Evolutionary conservation across 768 basidiomycete species (phyloP), one percentile per base, ranked within the genome.

Genomic region (Hygrophoropsis aurantiaca): DNA sequence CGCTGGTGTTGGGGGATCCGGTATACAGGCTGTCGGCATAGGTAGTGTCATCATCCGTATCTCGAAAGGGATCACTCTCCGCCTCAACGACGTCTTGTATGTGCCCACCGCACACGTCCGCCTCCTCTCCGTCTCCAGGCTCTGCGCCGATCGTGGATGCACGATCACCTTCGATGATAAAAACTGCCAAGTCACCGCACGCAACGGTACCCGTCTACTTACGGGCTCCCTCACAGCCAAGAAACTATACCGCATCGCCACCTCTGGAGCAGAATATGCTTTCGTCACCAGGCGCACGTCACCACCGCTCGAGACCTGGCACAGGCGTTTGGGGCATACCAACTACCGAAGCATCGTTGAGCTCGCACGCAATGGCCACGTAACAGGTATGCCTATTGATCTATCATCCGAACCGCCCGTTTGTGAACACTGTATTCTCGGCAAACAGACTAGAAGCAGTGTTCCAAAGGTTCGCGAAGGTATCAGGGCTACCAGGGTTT

Each of bases 381-480:
- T 57, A 15, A 38, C 45, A 13, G 65, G 64, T 61, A 60, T 62
- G 54, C 53, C 54, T 16, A 32, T 53, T 15, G 44, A 55, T 42
- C 47, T 60, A 18, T 50, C 58, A 26, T 21, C 46, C 26, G 23
- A 50, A 9, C 61, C 64, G 1, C 49, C 57, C 2, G 61, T 58
- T 47, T 71, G 68, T 59, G 58, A 64, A 34, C 50, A 53, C 21
- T 73, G 73, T 42, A 58, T 72, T 27, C 58, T 64, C 34, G 70
- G 72, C 5, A 74, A 74, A 52, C 70, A 74, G 68, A 64, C 57
- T 0, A 51, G 51, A 11, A 53, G 51, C 2, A 54, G 62, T 10
- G 62, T 73, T 11, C 69, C 70, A 0, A 65, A 64, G 44, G 43
- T 45, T 21, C 35, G 58, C 5, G 52, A 59, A 41, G 67, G 61